These are phyloP conservation scores for Posidonia australis DNA, from an alignment of 106 monocot species.

Conservation along the genomic window DNA sequence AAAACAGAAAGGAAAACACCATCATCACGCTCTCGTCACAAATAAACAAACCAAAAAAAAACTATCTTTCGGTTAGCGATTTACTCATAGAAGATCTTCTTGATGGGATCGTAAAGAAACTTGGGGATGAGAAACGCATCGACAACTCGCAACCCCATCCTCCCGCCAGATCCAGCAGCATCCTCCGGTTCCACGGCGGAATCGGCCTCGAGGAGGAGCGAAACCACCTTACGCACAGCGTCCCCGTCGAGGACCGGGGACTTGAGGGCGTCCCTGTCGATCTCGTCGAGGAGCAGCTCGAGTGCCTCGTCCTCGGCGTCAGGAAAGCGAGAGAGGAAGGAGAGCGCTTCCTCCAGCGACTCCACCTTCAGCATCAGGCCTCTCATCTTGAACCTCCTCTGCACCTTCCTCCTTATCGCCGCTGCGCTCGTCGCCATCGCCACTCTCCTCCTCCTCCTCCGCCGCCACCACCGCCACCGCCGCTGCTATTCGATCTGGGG, in stretches of 20 bases:
- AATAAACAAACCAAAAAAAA: not conserved
- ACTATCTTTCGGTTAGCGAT: constrained; percentile 5
- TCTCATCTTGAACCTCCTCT: constrained; percentile 67
- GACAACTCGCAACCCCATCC: constrained; percentile 44
- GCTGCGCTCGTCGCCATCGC: constrained; percentile 2
- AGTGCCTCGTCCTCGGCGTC: constrained; percentile 84
- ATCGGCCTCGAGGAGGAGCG: constrained; percentile 52
- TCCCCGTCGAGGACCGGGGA: constrained; percentile 62
- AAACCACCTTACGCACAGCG: constrained; percentile 44
- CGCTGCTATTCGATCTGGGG: too few species aligned
- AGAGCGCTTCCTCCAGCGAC: constrained; percentile 56
- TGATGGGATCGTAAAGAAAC: constrained; percentile 74
- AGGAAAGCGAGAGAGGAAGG: constrained; percentile 61
- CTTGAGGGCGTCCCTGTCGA: constrained; percentile 75
- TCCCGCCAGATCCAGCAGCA: constrained; percentile 21
- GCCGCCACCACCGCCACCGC: not conserved
- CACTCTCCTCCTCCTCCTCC: not conserved
- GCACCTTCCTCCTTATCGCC: constrained; percentile 44
- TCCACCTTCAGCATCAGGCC: constrained; percentile 81
- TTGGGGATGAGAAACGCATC: constrained; percentile 70
- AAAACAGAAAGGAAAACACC: constrained; percentile 3
- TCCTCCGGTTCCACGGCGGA: constrained; percentile 39
- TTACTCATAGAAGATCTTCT: constrained; percentile 82
- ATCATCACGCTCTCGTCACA: not conserved
- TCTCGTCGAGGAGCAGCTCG: constrained; percentile 81